Base-by-base conservation (phyloP, 495 filamentous ascomycete genomes). In the Astrothelium macrocarpum region DNA sequence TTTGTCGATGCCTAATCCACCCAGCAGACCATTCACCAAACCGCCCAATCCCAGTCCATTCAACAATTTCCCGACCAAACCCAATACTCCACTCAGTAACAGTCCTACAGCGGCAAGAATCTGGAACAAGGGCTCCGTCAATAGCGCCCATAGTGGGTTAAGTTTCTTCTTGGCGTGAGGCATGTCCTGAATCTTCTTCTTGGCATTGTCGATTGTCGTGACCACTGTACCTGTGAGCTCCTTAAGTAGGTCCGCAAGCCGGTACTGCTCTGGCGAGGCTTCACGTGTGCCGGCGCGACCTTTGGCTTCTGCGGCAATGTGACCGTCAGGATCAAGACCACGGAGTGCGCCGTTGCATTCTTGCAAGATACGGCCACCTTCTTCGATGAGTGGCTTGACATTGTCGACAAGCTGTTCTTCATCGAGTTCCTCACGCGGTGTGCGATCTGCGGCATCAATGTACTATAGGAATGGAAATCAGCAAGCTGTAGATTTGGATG, bases 161-260 rank as follows among this genome's bases (percentile, higher is more conserved):
- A 97, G 82, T 75, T 89, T 84, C 80, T 96, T 95, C 85, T 96
- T 94, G 28, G 91, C 92, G 64, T 92, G 86, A 18, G 92, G 92
- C 87, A 96, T 92, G 71, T 89, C 88, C 68, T 88, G 85, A 62
- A 96, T 87, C 77, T 87, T 88, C 74, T 84, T 87, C 81, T 89
- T 90, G 42, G 88, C 90, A 53, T 87, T 84, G 64, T 96, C 91
- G 66, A 97, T 91, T n/a, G 87, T 90, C 69, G 85, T 84, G 5
- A 85, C 78, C 9, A 85, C 81, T 2, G 78, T 83, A 58, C 80
- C 78, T 14, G 83, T 82, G 61, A 87, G 71, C 68, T 92, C 88
- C 78, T 93, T 94, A 42, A 97, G 82, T 18, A 84, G 73, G 32
- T 95, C 90, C 2, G 92, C 91, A 16, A 97, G 84, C 25, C 82